phyloP scores from a whole-genome alignment of 2,329 filamentous ascomycete species.

The Achaetomium macrosporum region DNA sequence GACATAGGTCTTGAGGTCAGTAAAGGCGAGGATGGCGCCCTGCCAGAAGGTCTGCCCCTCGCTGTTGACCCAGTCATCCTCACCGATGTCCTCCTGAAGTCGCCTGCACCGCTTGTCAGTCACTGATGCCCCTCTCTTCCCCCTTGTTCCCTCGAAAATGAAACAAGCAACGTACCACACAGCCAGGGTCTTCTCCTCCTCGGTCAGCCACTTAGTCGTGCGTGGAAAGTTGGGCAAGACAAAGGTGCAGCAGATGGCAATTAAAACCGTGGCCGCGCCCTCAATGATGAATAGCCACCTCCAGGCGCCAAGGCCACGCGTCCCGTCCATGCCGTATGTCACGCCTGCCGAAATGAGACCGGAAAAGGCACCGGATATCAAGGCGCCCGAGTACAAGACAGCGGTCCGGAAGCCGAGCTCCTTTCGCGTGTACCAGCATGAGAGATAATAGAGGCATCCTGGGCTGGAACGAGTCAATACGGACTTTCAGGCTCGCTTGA shows the following conservation, averaged over 20 bases:
- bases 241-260: conserved; percentile 49
- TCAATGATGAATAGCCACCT: conserved; percentile 65
- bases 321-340: conserved; percentile 50
- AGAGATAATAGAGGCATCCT: conserved; percentile 49
- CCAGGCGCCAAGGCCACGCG: conserved; percentile 52
- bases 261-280: conserved; percentile 51
- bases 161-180: conserved; percentile 33
- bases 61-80: conserved; percentile 56
- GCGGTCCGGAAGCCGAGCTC: conserved; percentile 57
- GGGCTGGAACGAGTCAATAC: too few species aligned
- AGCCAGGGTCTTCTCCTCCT: conserved; percentile 52
- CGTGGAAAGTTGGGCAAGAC: conserved; percentile 46
- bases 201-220: conserved; percentile 43
- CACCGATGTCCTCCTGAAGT: conserved; percentile 58
- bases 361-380: conserved; percentile 62
- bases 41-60: conserved; percentile 50
- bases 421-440: conserved; percentile 59
- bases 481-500: too few species aligned
- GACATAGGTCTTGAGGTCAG: conserved; percentile 55
- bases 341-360: conserved; percentile 56
- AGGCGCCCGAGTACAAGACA: conserved; percentile 51
- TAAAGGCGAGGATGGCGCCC: conserved; percentile 50
- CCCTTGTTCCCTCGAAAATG: neutral
- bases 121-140: neutral
- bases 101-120: conserved; percentile 32